Conservation (phyloP, 306 rosid species). For the Purshia tridentata region DNA sequence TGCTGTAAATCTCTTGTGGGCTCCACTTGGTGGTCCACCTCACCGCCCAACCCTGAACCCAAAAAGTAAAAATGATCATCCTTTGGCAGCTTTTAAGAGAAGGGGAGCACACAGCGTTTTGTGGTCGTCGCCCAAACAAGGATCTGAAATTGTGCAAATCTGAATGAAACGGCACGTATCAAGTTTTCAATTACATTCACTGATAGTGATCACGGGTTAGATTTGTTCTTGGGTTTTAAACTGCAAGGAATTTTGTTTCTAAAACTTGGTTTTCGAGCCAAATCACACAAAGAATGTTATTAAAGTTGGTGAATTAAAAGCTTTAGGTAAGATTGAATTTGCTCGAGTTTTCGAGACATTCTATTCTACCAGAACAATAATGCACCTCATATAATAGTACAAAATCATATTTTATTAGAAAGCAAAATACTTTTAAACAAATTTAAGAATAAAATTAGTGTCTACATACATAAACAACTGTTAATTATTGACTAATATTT, state of each 20-base stretch:
- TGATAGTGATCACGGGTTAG: neutral
- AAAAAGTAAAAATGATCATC: neutral
- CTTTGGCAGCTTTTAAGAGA: neutral
- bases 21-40: constrained; percentile 30
- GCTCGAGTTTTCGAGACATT: too few relatives aligned
- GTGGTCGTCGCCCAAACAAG: neutral
- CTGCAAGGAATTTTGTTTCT: neutral
- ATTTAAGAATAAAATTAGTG: too few relatives aligned
- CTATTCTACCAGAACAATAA: too few relatives aligned
- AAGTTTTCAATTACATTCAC: constrained; percentile 7
- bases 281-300: neutral
- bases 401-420: too few relatives aligned
- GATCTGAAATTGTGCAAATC: neutral
- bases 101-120: too few relatives aligned
- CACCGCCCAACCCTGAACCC: constrained; percentile 31
- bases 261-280: neutral
- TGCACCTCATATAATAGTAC: too few relatives aligned
- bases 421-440: too few relatives aligned
- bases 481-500: too few relatives aligned
- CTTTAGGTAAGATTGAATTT: neutral
- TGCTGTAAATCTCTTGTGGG: neutral
- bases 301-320: neutral
- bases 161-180: constrained; percentile 29
- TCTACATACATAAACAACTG: too few relatives aligned
- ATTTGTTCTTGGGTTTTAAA: neutral